These are phyloP conservation scores for Calonectria multiphialidica DNA, from an alignment of 2,329 filamentous ascomycete genomes.

Conservation along the genomic window DNA sequence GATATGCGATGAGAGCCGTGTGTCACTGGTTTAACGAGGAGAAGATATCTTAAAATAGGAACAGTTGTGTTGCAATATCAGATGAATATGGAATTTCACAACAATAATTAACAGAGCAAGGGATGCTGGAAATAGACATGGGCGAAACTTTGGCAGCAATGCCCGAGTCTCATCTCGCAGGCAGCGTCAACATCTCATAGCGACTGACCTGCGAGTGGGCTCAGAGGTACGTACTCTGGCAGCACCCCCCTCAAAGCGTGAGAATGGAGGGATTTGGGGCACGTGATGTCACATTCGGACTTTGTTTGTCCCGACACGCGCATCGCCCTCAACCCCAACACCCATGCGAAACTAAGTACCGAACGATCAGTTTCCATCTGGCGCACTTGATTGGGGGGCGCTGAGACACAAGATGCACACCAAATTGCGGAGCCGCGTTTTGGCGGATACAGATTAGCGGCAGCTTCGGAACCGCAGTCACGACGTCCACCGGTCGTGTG, in stretches of 20 bases:
- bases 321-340: neutral
- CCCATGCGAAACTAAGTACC: constrained; percentile 6
- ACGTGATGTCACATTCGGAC: constrained; percentile 11
- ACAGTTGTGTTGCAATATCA: neutral
- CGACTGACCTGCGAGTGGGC: neutral
- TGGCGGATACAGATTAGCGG: constrained; percentile 35
- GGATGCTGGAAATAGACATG: neutral
- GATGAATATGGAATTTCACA: neutral
- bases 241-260: neutral
- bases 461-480: constrained; percentile 40
- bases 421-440: constrained; percentile 44
- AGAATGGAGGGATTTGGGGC: neutral
- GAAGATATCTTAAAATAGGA: neutral
- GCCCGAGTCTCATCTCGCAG: neutral
- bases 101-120: neutral
- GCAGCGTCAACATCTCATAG: neutral
- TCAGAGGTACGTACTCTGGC: constrained; percentile 16
- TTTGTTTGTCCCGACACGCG: constrained; percentile 7
- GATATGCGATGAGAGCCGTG: neutral
- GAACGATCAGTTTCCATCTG: neutral
- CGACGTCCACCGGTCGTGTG: constrained; percentile 27
- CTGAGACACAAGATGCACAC: constrained; percentile 13
- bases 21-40: neutral
- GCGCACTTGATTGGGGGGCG: neutral
- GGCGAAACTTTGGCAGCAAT: neutral